Conservation (phyloP, 768 basidiomycete genomes). For the Termitomyces sp. region DNA sequence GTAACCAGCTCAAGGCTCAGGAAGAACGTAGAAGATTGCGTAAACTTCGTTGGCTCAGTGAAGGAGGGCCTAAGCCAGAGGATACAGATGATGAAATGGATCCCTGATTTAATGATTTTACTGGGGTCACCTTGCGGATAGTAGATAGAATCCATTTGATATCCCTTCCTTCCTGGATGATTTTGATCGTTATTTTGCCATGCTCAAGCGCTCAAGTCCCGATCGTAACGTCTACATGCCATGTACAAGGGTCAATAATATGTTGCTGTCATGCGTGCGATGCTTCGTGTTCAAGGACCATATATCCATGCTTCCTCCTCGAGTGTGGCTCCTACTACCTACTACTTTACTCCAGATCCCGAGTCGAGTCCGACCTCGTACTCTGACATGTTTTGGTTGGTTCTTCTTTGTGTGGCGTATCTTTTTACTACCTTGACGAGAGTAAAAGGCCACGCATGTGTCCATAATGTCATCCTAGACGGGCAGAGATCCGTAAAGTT, state of each 20-base stretch:
- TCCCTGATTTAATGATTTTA: background rate
- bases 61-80: conserved; percentile 80
- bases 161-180: background rate
- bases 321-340: background rate
- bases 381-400: background rate
- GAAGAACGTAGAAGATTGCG: conserved; percentile 81
- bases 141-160: background rate
- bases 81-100: conserved; percentile 67
- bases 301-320: background rate
- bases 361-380: background rate
- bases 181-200: background rate
- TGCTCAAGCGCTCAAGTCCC: no score
- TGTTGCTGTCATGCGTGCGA: accelerated
- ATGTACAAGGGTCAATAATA: background rate
- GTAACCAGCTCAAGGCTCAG: conserved; percentile 84
- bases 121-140: background rate
- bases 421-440: background rate
- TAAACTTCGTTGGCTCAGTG: conserved; percentile 79
- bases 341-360: no score
- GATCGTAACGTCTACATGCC: background rate
- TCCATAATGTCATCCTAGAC: background rate
- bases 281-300: background rate
- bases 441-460: background rate
- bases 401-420: background rate
- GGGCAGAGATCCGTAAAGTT: background rate